Conservation (phyloP, 1,284 basidiomycete species). For the Gymnopus androsaceus region DNA sequence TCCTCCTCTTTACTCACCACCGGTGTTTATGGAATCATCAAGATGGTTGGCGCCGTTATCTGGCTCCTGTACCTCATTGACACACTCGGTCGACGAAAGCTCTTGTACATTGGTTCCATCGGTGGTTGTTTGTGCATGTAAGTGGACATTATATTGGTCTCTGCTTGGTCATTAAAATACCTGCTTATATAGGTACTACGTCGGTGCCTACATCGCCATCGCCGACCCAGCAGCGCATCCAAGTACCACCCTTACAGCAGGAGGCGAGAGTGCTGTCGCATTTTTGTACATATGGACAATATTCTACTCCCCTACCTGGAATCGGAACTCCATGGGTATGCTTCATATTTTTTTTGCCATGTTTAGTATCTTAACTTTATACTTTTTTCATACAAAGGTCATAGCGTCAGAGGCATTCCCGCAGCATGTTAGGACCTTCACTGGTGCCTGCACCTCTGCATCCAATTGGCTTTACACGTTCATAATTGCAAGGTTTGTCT, state of each 20-base stretch:
- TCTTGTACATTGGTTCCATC: slow-evolving; percentile 44
- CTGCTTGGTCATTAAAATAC: too few relatives aligned
- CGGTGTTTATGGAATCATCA: slow-evolving; percentile 39
- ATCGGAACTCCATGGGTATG: slow-evolving; percentile 19
- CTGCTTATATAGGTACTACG: too few relatives aligned
- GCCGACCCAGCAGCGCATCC: slow-evolving; percentile 29
- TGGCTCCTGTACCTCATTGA: slow-evolving; percentile 24
- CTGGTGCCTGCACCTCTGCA: slow-evolving; percentile 35
- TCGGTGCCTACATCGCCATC: slow-evolving; percentile 37
- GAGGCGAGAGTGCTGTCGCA: slow-evolving; percentile 33
- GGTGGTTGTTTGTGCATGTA: slow-evolving; percentile 46
- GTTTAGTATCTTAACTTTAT: not conserved
- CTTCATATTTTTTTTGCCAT: not conserved
- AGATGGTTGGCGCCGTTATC: slow-evolving; percentile 30
- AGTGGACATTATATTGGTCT: too few relatives aligned
- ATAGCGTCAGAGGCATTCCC: slow-evolving; percentile 37
- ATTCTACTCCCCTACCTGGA: slow-evolving; percentile 39
- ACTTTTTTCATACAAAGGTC: slow-evolving; percentile 28
- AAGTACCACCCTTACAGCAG: slow-evolving; percentile 22
- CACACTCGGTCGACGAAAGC: slow-evolving; percentile 36
- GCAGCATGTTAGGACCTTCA: slow-evolving; percentile 37
- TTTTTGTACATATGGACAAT: slow-evolving; percentile 40
- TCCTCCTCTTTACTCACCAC: slow-evolving; percentile 47
- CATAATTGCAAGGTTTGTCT: too few relatives aligned
- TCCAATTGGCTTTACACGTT: slow-evolving; percentile 35